Base-by-base conservation (phyloP, 306 rosid genomes). In the Dicorynia guianensis region DNA sequence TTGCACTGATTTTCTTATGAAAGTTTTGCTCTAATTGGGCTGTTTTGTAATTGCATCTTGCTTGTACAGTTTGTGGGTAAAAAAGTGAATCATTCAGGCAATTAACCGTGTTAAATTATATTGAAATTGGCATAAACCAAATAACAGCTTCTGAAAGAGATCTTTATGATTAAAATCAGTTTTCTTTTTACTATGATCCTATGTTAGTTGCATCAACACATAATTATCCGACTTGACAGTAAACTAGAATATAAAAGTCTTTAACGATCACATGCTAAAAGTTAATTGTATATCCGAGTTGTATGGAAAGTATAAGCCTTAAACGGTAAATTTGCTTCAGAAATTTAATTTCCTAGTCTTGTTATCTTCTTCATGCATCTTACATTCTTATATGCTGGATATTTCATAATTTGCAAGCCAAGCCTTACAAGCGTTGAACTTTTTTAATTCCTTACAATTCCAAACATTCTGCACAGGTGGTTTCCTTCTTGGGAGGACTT, bases 401-500 rank as follows among this genome's bases (percentile, higher is more conserved):
- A 63, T 6, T 40, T 9, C 35, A 63, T 25, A 39, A 63, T 15
- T 18, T 52, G 11, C 18, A 18, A 33, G 63, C n/a, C 5, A 3
- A 12, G 15, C 10, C 8, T 40, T 5, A 9, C 44, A 9, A 25
- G 44, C 8, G 5, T 40, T n/a, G 19, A n/a, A 50, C 20, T 15
- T 34, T 34, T 34, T 2, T 34, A 34, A 11, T 34, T 9, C 38
- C n/a, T 7, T 61, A 36, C 11, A 7, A 30, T 14, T 62, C 20
- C 18, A 6, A 43, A 13, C 25, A 46, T 67, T 46, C 25, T 67
- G 56, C 40, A 30, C 42, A 67, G 72, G 58, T 7, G 58, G 72
- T 47, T 47, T 67, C 57, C 72, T 67, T 46, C 57, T 67, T 47
- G 72, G 72, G 58, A 67, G 72, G 48, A 67, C 75, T 53, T 53